Evolutionary conservation across 1,284 basidiomycete genomes (phyloP), one percentile per base, ranked within the genome.

Genomic region (Cutaneotrichosporon sp.): DNA sequence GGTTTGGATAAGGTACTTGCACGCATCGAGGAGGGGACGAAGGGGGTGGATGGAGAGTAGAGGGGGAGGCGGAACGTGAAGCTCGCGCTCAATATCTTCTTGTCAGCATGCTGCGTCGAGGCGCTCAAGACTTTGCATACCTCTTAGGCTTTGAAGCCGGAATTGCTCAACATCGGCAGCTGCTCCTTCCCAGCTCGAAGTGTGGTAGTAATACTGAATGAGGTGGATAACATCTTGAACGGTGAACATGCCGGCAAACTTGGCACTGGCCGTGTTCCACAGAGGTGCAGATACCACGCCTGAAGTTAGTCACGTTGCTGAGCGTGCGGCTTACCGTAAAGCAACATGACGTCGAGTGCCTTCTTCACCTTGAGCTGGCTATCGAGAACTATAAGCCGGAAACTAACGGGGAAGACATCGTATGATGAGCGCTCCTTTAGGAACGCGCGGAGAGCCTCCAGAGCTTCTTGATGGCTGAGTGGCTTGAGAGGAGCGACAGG

Each of bases 271-370:
- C 70, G 90, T 92, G 77, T 94, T 92, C 89, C 94, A 99, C n/a
- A 98, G 79, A 4, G 96, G 94, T 4, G 96, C 96, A 5, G 94
- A 97, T 5, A 98, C 94, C 52, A 98, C 92, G 58, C 91, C 92
- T 94, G 16, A 31, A 12, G 48, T 51, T 27, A 54, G 33, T 10
- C 14, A 8, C 22, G 11, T 9, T 12, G 19, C 34, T 25, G n/a
- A n/a, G n/a, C n/a, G n/a, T n/a, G n/a, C n/a, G 24, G 33, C 79
- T 51, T 43, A 90, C 91, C 89, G 72, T 93, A 94, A 53, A 87
- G 80, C 25, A 94, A 78, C 53, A 97, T 83, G 63, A 90, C 93
- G 61, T 90, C 87, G 14, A 97, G 75, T 10, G 90, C 90, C 72
- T 91, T 90, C 78, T 91, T 92, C 45, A 96, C 91, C 68, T 88